phyloP scores from a whole-genome alignment of 495 filamentous ascomycete genomes.

The Podospora pseudocomata region DNA sequence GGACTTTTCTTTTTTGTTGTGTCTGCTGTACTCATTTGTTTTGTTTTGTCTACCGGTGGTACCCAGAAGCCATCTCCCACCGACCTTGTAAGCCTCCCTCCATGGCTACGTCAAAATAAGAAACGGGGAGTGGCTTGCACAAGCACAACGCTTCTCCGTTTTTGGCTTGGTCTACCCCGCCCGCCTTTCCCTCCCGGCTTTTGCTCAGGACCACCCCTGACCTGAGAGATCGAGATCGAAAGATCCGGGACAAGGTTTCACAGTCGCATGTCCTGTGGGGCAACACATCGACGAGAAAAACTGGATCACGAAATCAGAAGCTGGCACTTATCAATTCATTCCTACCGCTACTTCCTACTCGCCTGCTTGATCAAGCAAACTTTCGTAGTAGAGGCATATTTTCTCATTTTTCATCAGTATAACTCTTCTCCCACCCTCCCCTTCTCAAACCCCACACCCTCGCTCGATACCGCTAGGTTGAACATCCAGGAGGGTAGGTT shows the following conservation, averaged over 20 bases:
- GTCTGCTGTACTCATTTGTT: too few relatives aligned
- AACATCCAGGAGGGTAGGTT: conserved; percentile 1
- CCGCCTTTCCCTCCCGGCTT: not conserved
- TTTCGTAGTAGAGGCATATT: not conserved
- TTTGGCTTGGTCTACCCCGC: not conserved
- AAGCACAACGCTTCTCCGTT: not conserved
- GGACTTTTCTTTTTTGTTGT: too few relatives aligned
- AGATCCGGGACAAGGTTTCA: not conserved
- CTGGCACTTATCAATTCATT: conserved; percentile 3
- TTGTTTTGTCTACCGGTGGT: too few relatives aligned
- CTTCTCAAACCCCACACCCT: not conserved
- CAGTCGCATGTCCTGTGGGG: not conserved
- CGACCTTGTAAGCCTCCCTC: too few relatives aligned
- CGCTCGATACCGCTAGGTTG: not conserved
- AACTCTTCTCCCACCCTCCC: not conserved
- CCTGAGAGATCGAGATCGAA: not conserved
- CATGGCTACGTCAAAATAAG: not conserved
- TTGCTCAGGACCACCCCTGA: not conserved
- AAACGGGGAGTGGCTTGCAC: not conserved
- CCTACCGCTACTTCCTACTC: not conserved
- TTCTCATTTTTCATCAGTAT: not conserved
- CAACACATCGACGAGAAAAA: not conserved
- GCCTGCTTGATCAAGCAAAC: not conserved
- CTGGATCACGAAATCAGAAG: not conserved
- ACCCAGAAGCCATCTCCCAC: too few relatives aligned